Conservation (phyloP, 148 eudicot species). For the Suaeda aralocaspica region DNA sequence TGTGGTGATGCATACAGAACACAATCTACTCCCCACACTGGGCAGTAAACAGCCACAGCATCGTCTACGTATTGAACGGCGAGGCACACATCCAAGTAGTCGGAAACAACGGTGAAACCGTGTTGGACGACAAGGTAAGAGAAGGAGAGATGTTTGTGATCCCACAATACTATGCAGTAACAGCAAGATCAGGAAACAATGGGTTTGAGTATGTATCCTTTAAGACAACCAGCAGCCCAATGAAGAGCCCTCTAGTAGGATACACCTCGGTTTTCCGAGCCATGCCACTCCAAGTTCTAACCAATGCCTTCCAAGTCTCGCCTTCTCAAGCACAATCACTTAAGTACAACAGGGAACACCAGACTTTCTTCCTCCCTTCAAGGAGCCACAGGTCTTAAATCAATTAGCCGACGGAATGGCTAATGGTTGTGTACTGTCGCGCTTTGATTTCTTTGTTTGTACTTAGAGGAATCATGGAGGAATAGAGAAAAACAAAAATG, state of each 20-base stretch:
- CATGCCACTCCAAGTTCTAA: conserved; percentile 53
- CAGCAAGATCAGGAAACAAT: conserved; percentile 41
- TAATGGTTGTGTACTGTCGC: background rate
- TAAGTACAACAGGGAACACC: conserved; percentile 43
- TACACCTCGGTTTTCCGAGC: conserved; percentile 66
- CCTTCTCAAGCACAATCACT: conserved; percentile 44
- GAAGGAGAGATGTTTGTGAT: conserved; percentile 61
- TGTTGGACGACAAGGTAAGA: conserved; percentile 51
- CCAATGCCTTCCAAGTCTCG: conserved; percentile 46
- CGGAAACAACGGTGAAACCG: conserved; percentile 35
- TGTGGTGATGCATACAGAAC: conserved; percentile 32
- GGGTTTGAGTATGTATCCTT: conserved; percentile 62
- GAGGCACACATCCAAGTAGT: conserved; percentile 54
- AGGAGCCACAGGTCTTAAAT: conserved; percentile 16
- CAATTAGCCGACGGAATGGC: background rate
- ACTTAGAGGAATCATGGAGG: conserved; percentile 2
- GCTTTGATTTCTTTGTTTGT: background rate
- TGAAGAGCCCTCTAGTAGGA: conserved; percentile 59
- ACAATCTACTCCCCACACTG: conserved; percentile 58
- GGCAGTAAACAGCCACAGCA: conserved; percentile 53
- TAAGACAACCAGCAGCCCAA: conserved; percentile 56
- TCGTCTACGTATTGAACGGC: conserved; percentile 53
- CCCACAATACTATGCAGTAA: conserved; percentile 52
- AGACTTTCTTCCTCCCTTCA: conserved; percentile 47
- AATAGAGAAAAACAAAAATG: conserved; percentile 1